Evolutionary conservation across 2,329 filamentous ascomycete genomes (phyloP).

Genomic region (Hypoxylon sp.): DNA sequence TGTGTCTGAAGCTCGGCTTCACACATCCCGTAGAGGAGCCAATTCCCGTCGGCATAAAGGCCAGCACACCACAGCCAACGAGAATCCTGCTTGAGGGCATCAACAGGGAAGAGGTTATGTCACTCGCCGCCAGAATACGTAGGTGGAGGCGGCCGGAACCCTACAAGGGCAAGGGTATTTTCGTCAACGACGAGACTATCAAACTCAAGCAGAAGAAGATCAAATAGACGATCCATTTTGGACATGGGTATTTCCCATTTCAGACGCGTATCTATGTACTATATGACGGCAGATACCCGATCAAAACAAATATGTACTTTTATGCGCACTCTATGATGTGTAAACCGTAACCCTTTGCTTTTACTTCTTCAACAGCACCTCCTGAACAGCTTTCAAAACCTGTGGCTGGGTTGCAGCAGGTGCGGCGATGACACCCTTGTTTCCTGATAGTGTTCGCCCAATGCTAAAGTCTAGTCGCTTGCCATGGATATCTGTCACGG

Average conservation of each 20-base stretch:
- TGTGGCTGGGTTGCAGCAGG: slow-evolving; percentile 80
- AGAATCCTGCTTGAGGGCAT: slow-evolving; percentile 90
- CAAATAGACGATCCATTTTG: slow-evolving; percentile 67
- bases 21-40: slow-evolving; percentile 94
- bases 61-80: slow-evolving; percentile 90
- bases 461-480: slow-evolving; percentile 87
- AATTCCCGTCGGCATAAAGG: slow-evolving; percentile 85
- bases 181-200: slow-evolving; percentile 97
- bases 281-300: slow-evolving; percentile 48
- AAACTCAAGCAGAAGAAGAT: slow-evolving; percentile 99
- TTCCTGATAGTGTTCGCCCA: slow-evolving; percentile 87
- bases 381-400: slow-evolving; percentile 86
- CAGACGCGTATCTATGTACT: slow-evolving; percentile 48
- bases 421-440: slow-evolving; percentile 95
- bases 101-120: slow-evolving; percentile 88
- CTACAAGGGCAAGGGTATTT: slow-evolving; percentile 99
- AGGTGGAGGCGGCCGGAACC: slow-evolving; percentile 93
- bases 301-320: slow-evolving; percentile 48
- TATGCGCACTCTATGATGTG: slow-evolving; percentile 44
- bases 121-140: slow-evolving; percentile 90
- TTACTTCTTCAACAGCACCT: slow-evolving; percentile 73
- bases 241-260: slow-evolving; percentile 19
- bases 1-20: slow-evolving; percentile 95
- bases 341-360: slow-evolving; percentile 13
- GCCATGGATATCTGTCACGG: slow-evolving; percentile 91